These are phyloP conservation scores for Talaromyces wortmannii DNA, from an alignment of 495 filamentous ascomycete genomes.

Conservation along the genomic window DNA sequence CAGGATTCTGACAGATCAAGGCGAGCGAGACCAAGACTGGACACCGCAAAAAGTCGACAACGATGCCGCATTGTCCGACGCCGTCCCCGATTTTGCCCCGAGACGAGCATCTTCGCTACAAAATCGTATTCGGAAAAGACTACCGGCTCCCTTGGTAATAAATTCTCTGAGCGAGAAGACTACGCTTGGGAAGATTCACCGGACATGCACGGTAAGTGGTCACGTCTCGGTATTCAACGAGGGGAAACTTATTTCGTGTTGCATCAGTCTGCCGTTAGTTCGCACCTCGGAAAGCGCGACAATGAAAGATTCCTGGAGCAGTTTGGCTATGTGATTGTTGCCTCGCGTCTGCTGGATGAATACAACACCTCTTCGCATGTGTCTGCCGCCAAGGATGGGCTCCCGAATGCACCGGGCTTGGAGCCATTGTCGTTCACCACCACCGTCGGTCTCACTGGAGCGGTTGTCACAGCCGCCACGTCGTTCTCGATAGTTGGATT, in stretches of 20 bases:
- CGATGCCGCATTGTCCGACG: constrained; percentile 24
- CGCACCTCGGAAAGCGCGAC: constrained; percentile 71
- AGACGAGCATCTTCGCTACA: constrained; percentile 61
- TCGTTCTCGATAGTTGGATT: constrained; percentile 70
- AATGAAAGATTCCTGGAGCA: constrained; percentile 88
- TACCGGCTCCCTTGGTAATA: constrained; percentile 56
- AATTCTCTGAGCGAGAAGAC: constrained; percentile 36
- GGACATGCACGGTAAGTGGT: constrained; percentile 51
- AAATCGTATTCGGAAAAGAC: constrained; percentile 57
- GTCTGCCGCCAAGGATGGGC: constrained; percentile 29
- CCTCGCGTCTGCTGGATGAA: constrained; percentile 82
- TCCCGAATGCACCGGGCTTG: constrained; percentile 22
- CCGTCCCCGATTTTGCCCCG: constrained; percentile 60
- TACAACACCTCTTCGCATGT: constrained; percentile 44
- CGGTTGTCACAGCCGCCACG: constrained; percentile 40
- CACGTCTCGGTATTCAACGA: constrained; percentile 7
- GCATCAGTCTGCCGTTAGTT: constrained; percentile 48
- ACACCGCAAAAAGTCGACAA: constrained; percentile 33
- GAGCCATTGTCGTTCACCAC: constrained; percentile 34
- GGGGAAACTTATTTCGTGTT: constrained; percentile 7
- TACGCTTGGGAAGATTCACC: constrained; percentile 45
- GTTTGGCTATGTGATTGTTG: constrained; percentile 91
- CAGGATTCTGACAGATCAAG: constrained; percentile 32
- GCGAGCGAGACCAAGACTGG: constrained; percentile 37
- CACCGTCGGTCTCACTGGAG: constrained; percentile 41